Evolutionary conservation across 805 yeast species (phyloP).

Genomic region (Metschnikowia arizonensis): DNA sequence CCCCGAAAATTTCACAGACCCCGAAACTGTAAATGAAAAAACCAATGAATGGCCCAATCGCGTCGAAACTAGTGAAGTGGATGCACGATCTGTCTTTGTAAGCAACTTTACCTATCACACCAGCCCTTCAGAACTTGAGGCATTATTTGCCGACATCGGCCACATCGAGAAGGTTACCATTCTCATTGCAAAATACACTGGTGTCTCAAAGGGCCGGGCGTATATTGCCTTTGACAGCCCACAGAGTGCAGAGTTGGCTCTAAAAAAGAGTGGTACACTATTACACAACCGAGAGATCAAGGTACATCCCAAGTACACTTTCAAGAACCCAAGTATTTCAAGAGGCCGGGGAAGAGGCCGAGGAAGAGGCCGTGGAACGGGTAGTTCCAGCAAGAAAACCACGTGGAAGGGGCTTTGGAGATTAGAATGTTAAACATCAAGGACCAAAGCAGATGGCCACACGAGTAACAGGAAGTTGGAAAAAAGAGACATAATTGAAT

Average conservation of each 20-base stretch:
- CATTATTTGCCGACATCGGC: constrained; percentile 43
- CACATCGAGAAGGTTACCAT: constrained; percentile 50
- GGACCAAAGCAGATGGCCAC: too few relatives aligned
- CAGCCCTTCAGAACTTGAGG: constrained; percentile 50
- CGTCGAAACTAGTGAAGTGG: constrained; percentile 31
- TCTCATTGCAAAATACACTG: constrained; percentile 42
- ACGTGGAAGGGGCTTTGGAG: background rate
- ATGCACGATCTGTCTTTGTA: constrained; percentile 51
- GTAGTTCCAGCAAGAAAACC: too few relatives aligned
- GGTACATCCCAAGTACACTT: constrained; percentile 52
- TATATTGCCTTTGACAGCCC: constrained; percentile 52
- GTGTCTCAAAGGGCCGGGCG: constrained; percentile 56
- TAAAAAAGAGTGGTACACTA: constrained; percentile 37
- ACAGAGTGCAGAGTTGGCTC: constrained; percentile 45
- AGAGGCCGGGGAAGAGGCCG: constrained; percentile 7
- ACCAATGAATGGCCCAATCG: background rate
- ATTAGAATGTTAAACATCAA: too few relatives aligned
- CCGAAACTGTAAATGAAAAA: background rate
- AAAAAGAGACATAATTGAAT: too few relatives aligned
- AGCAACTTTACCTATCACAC: constrained; percentile 48
- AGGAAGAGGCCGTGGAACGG: constrained; percentile 22
- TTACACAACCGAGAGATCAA: constrained; percentile 46
- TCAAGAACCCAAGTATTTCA: constrained; percentile 15
- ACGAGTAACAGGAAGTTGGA: too few relatives aligned
- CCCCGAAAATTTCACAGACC: background rate